Base-by-base conservation (phyloP, 352 stramenopile genomes). In the Phytophthora syringae region DNA sequence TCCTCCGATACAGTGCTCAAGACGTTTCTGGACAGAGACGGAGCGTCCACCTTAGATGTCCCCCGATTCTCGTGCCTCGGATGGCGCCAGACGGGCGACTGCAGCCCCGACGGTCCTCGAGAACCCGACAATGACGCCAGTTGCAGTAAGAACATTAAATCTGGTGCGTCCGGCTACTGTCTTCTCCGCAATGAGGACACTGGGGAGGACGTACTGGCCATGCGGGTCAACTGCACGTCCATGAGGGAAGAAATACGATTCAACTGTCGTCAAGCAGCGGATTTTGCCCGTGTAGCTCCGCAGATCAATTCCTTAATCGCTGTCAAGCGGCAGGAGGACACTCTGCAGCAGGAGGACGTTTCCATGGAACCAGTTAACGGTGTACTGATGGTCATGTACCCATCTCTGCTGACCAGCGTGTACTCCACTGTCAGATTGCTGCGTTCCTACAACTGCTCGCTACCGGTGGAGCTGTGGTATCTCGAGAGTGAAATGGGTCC, bases 401-500 rank as follows among this genome's bases (percentile, higher is more conserved):
- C 74, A 0, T 69, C 79, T 30, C 47, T 82, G 18, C 43, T 86
- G 12, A 28, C 67, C 21, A 74, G 73, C 22, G 64, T 73, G 27
- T 76, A 88, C 54, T 74, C 73, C 9, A 71, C 50, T 5, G 30
- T 86, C 7, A 64, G 74, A 13, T 39, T 88, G 18, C 74, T 80
- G 9, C 44, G 62, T 5, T 66, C 68, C 10, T 65, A 65, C 48
- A 60, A 61, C 11, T 88, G 68, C 53, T 57, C 56, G 21, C 52
- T 88, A 43, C 73, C 75, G 4, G 60, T 88, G 30, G 80, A 88
- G 51, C 48, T 88, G 7, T 88, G 79, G 79, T 86, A 72, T 32
- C 56, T 76, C 18, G 37, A 75, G 49, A 58, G 30, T 6, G 77
- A 86, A 54, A 72, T 82, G 67, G 60, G 60, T 1, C 3, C 22